Percentiles rank a stretch among this genome's conserved stretches.
These are phyloP conservation scores for Rutidosis leptorrhynchoides DNA, from an alignment of 129 eudicot species.

Conservation along the genomic window DNA sequence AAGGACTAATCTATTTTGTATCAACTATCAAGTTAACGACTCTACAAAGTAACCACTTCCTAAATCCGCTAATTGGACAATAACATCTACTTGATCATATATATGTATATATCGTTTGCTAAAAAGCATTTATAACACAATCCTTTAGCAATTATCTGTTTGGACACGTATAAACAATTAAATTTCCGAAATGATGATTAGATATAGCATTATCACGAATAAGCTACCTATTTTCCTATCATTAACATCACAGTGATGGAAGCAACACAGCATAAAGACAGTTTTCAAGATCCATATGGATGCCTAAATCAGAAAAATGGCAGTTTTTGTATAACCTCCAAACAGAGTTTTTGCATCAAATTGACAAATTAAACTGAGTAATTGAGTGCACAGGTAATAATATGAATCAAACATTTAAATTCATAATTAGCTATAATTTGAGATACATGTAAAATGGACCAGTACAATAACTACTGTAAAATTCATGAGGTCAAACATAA, in stretches of 20 bases:
- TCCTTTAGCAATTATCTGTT: not conserved
- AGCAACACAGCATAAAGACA: constrained; percentile 3
- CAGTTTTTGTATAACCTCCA: not conserved
- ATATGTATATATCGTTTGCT: not conserved
- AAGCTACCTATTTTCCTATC: not conserved
- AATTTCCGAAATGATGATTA: not conserved
- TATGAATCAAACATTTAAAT: too few species aligned
- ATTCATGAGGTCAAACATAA: constrained; percentile 11
- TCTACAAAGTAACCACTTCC: not conserved
- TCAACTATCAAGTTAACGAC: not conserved
- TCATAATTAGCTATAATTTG: not conserved
- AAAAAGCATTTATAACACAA: not conserved
- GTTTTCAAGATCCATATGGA: constrained; percentile 4
- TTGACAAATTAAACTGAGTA: not conserved
- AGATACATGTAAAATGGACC: not conserved
- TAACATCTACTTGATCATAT: not conserved
- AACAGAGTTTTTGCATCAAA: not conserved
- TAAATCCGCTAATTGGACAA: not conserved
- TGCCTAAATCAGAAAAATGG: not conserved
- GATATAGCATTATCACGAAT: constrained; percentile 11
- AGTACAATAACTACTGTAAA: not conserved
- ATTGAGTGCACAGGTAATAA: not conserved
- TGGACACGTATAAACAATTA: not conserved
- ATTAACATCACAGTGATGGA: not conserved
- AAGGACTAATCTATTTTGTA: not conserved